phyloP scores from a whole-genome alignment of 2,329 filamentous ascomycete genomes.

The Aspergillus luchuensis region DNA sequence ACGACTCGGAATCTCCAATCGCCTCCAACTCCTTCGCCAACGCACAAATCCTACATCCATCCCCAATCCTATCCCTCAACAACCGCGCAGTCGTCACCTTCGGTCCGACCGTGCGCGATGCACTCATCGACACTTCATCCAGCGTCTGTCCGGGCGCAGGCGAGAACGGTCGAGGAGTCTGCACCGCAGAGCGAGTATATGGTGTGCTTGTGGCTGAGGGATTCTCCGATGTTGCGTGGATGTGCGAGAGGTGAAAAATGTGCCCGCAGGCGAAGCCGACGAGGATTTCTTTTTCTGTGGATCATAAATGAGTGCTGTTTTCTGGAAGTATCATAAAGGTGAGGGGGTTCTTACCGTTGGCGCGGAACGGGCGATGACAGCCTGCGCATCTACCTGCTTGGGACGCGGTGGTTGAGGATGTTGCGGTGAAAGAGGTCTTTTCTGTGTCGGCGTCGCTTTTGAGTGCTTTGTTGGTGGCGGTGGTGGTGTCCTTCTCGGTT shows the following conservation, averaged over 20 bases:
- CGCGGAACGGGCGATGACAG: conserved; percentile 40
- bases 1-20: conserved; percentile 25
- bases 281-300: conserved; percentile 56
- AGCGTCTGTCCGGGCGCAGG: conserved; percentile 18
- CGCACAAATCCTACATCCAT: conserved; percentile 44
- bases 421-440: conserved; percentile 17
- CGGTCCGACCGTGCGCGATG: conserved; percentile 67
- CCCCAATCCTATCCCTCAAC: conserved; percentile 67
- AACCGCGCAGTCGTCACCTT: conserved; percentile 87
- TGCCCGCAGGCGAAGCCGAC: conserved; percentile 70
- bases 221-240: conserved; percentile 48
- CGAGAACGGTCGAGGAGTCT: conserved; percentile 27
- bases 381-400: conserved; percentile 41
- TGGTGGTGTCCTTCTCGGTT: conserved; percentile 9
- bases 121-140: conserved; percentile 32
- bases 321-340: no score
- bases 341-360: conserved; percentile 36
- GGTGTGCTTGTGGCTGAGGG: conserved; percentile 23
- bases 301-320: neutral
- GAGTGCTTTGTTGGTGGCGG: neutral
- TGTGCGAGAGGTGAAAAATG: conserved; percentile 65
- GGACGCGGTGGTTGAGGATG: conserved; percentile 3
- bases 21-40: conserved; percentile 39
- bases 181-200: conserved; percentile 22
- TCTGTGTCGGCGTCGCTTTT: conserved; percentile 19